A percentile compares a stretch with the other conserved stretches of the same genome.
Evolutionary conservation across 2,329 filamentous ascomycete genomes (phyloP).

Genomic region (Esteya vermicola): DNA sequence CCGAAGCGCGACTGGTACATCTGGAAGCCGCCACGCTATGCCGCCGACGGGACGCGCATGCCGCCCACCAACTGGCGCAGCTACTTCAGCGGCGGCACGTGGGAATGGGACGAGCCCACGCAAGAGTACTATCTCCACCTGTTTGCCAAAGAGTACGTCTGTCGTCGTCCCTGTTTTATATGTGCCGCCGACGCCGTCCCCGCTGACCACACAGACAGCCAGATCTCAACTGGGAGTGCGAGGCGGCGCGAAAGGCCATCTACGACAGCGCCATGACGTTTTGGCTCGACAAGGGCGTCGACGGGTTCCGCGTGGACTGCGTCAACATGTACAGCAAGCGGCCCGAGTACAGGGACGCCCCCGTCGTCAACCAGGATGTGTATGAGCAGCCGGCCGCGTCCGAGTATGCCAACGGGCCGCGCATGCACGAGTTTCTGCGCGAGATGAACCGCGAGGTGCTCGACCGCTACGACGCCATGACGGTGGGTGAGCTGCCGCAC

Average conservation of each 20-base stretch:
- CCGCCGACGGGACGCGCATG: slow-evolving; percentile 42
- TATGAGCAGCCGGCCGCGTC: slow-evolving; percentile 36
- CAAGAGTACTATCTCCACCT: slow-evolving; percentile 65
- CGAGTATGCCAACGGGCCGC: slow-evolving; percentile 54
- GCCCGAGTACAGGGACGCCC: slow-evolving; percentile 38
- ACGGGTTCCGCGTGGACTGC: slow-evolving; percentile 62
- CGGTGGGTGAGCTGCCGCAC: slow-evolving; percentile 54
- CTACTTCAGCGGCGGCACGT: slow-evolving; percentile 47
- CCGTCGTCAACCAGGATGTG: slow-evolving; percentile 23
- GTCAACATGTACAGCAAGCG: slow-evolving; percentile 61
- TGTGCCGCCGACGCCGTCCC: too few relatives aligned
- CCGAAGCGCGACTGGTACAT: slow-evolving; percentile 46
- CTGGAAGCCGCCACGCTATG: slow-evolving; percentile 24
- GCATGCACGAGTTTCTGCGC: slow-evolving; percentile 51
- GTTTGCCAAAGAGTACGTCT: slow-evolving; percentile 35
- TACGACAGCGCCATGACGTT: slow-evolving; percentile 61
- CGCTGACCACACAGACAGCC: slow-evolving; percentile 43
- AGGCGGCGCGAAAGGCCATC: slow-evolving; percentile 51
- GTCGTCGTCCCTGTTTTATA: slow-evolving; percentile 12
- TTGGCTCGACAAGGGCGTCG: slow-evolving; percentile 62
- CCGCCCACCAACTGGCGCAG: slow-evolving; percentile 64
- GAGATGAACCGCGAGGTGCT: slow-evolving; percentile 51
- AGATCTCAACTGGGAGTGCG: slow-evolving; percentile 76
- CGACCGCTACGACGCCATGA: slow-evolving; percentile 49
- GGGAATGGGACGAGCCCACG: slow-evolving; percentile 60